These are phyloP conservation scores for Candida ipomoeae DNA, from an alignment of 805 yeast genomes.

Conservation along the genomic window DNA sequence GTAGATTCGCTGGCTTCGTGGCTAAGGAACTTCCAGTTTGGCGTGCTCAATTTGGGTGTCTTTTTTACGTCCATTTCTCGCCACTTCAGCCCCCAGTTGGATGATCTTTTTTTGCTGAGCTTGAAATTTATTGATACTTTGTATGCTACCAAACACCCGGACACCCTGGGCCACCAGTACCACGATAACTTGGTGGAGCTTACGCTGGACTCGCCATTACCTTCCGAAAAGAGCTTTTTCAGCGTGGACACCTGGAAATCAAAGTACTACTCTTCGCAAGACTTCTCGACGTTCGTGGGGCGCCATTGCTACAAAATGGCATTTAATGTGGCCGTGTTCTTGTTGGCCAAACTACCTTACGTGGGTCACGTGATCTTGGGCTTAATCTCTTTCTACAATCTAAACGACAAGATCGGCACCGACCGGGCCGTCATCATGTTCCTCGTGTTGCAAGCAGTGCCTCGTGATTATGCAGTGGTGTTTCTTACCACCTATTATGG, in stretches of 20 bases:
- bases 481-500: slow-evolving; percentile 47
- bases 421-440: slow-evolving; percentile 39
- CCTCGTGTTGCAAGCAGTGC: slow-evolving; percentile 29
- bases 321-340: slow-evolving; percentile 29
- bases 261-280: slow-evolving; percentile 16
- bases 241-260: slow-evolving; percentile 4
- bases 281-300: slow-evolving; percentile 18
- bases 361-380: slow-evolving; percentile 43
- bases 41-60: slow-evolving; percentile 39
- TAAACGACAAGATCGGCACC: slow-evolving; percentile 45
- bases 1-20: slow-evolving; percentile 13
- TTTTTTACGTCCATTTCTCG: slow-evolving; percentile 34
- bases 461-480: slow-evolving; percentile 31
- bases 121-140: slow-evolving; percentile 35
- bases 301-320: slow-evolving; percentile 17
- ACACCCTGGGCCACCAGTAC: slow-evolving; percentile 10
- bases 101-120: slow-evolving; percentile 36
- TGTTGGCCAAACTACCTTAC: slow-evolving; percentile 37
- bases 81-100: slow-evolving; percentile 36
- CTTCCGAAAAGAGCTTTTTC: not conserved
- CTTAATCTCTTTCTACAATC: slow-evolving; percentile 38
- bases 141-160: slow-evolving; percentile 34
- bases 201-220: not conserved
- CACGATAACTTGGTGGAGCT: slow-evolving; percentile 15
- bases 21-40: slow-evolving; percentile 28